Percentiles rank a stretch among this genome's conserved stretches.
These are phyloP conservation scores for Agaricus sinodeliciosus DNA, from an alignment of 768 basidiomycete genomes.

Conservation along the genomic window DNA sequence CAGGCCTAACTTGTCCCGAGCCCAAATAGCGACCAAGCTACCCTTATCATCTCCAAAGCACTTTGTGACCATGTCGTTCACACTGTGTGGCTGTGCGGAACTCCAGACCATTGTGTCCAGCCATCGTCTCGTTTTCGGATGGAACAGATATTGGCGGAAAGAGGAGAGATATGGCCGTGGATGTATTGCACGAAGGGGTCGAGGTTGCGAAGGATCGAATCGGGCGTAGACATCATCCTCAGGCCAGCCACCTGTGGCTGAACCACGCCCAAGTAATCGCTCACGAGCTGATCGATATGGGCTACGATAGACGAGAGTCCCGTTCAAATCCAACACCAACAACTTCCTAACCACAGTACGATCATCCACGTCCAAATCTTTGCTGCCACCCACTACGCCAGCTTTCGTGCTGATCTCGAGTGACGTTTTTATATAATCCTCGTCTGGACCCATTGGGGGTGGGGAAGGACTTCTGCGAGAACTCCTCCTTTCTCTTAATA, in stretches of 20 bases:
- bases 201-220: conserved; percentile 13
- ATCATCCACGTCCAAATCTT: not conserved
- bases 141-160: conserved; percentile 60
- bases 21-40: conserved; percentile 64
- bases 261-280: not conserved
- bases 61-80: conserved; percentile 63
- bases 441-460: not conserved
- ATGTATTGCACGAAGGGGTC: conserved; percentile 34
- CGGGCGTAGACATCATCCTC: conserved; percentile 18
- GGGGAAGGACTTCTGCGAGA: not conserved
- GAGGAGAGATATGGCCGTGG: conserved; percentile 61
- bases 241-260: not conserved
- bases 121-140: conserved; percentile 52
- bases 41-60: conserved; percentile 42
- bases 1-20: conserved; percentile 73
- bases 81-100: conserved; percentile 77
- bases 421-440: conserved; percentile 3
- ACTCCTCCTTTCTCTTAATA: not conserved
- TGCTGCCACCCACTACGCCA: not conserved
- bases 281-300: conserved; percentile 21
- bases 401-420: not conserved
- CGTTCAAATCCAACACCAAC: conserved; percentile 71
- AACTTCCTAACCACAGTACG: conserved; percentile 39
- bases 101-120: conserved; percentile 88
- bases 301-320: conserved; percentile 62